Evolutionary conservation across 1,284 basidiomycete genomes (phyloP), one percentile per base, ranked within the genome.

Genomic region (Entoloma clypeatum): DNA sequence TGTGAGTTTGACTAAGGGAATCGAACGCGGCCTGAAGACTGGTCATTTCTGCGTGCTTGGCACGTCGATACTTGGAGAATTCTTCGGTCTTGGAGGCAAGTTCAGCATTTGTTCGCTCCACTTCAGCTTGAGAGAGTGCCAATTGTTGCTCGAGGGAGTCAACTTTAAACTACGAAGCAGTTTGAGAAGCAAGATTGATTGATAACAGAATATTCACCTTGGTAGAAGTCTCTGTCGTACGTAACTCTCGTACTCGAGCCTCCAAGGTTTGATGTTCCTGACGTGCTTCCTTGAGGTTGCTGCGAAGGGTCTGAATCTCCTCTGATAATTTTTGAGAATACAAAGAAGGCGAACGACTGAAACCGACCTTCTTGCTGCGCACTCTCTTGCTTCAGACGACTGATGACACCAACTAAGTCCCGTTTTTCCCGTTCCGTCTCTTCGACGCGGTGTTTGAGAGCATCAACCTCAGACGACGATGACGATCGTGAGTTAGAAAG

Each of bases 91-190:
- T 86, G 36, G 69, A 57, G 7, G 62, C 62, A 31, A 88, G 71
- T 50, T 89, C 86, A 6, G 62, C 55, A 44, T 73, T 75, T 17
- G 69, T 64, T 44, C 87, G 86, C 45, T 85, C 79, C 11, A 73
- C 71, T 58, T 92, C 88, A 2, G 77, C 71, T 60, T 79, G 78
- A 4, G 84, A 69, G 1, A 92, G 76, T 43, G 79, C 62, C 5
- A 92, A 68, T 65, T 92, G 86, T 64, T 92, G 88, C 3, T 79
- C 71, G 3, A 88, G 70, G 0, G 87, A 77, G 42, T 91, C 86
- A 44, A 88, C 55, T 62, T 83, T 88, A 71, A 88, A 92, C 84
- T 90, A 53, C 2, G 17, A 30, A 9, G 41, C 14, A 29, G 35
- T 40, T 19, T 39, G 25, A 37, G 39, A 34, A n/a, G 34, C 9